Evolutionary conservation across 2,329 filamentous ascomycete species (phyloP), one percentile per base, ranked within the genome.

Genomic region (Thermothelomyces thermophilus): DNA sequence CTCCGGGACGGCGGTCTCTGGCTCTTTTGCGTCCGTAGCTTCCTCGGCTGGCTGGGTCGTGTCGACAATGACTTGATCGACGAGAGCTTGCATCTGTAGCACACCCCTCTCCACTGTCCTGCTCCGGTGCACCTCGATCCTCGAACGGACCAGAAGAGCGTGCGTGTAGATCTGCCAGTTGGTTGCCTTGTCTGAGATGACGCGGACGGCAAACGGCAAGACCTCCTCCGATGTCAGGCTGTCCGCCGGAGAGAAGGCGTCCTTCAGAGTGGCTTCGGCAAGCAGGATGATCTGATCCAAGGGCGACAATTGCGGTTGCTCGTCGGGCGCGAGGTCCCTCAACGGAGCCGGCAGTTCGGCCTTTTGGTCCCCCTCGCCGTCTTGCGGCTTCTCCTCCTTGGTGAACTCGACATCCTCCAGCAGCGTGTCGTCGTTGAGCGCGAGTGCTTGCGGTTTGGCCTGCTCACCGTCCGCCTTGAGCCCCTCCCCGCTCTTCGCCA

Each of bases 121-220:
- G 46, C 90, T 88, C 46, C 82, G 80, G 68, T 94, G 90, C 0
- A 90, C 77, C 67, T 98, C 93, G 48, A 97, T 91, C 14, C 93
- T 79, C 53, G 88, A 95, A 39, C 93, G 80, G 1, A 97, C 87
- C 0, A 98, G 75, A 8, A 98, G 73, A 0, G 90, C 93, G 64
- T 97, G 90, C 0, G 93, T 96, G 64, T 97, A 97, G 30, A 96
- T 84, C 66, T 97, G 93, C 93, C 93, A 98, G 66, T 97, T 98
- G 1, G 89, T 91, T 40, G 86, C 86, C 58, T 91, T 90, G 53
- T 93, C 90, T 8, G 86, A 80, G 1, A 98, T 75, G 0, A 97
- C 93, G 35, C 93, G 82, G 1, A 84, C 85, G 0, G 93, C 93
- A 64, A 91, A 98, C 0, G 93, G 93, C 1, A 95, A 69, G 4